Evolutionary conservation across 805 yeast species (phyloP), one percentile per base, ranked within the genome.

Genomic region (Yamadazyma phyllophila): DNA sequence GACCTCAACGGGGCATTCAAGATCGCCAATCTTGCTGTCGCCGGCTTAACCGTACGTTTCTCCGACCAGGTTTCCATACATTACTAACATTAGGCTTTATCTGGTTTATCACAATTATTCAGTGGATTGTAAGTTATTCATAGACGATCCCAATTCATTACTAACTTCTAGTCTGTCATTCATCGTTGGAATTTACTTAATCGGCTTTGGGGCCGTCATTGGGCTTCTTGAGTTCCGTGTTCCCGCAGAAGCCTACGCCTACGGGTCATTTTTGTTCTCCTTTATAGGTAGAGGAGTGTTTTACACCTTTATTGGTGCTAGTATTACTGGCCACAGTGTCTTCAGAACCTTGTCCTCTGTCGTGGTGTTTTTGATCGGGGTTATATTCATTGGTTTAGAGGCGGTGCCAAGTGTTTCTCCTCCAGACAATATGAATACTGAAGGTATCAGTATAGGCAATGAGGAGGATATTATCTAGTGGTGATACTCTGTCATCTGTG

Each of bases 361-460:
- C 8, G 41, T 85, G 11, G 68, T 87, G n/a, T 74, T 80, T 33
- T 34, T 80, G 2, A 63, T 81, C 17, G 96, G 96, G 26, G 59
- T 80, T 16, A 77, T 65, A 2, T 88, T 73, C 63, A 60, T 76
- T 40, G 78, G 66, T 1, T 73, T 88, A 57, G 94, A 88, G 63
- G 83, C 85, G 41, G 64, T 86, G 24, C 89, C 91, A 14, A 78
- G 85, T 49, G 71, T 88, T 35, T 83, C 86, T 43, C 85, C 90
- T 26, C 97, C 96, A 14, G 85, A 79, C 46, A 88, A 85, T 66
- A 88, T 89, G 87, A 85, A 63, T 50, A 65, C 72, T 7, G 76
- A 71, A 50, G 73, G 74, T 1, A 55, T 69, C 14, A 49, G 67
- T 31, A 61, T 69, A 36, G 73, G 71, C 1, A 61, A 63, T 36